Evolutionary conservation across 352 stramenopile genomes (phyloP).

Genomic region (Aphanomyces stellatus): DNA sequence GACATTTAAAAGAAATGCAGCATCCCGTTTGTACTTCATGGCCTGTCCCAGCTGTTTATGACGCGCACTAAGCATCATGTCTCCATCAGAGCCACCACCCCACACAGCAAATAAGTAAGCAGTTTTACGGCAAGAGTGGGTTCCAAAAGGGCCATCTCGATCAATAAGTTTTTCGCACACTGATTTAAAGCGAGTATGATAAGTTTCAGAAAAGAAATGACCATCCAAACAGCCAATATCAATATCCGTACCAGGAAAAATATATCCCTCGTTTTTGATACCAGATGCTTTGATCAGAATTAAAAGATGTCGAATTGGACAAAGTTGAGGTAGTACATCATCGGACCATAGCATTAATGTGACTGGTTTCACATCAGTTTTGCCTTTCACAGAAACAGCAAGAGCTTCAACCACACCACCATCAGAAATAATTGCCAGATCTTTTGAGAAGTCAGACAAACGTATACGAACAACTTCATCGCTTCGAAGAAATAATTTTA

Average conservation of each 20-base stretch:
- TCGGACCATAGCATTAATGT: conserved; percentile 7
- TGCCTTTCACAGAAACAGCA: not conserved
- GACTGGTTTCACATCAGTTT: not conserved
- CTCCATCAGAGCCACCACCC: not conserved
- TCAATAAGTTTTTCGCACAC: not conserved
- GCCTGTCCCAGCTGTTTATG: not conserved
- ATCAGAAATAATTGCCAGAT: conserved; percentile 4
- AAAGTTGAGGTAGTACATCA: not conserved
- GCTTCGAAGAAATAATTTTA: not conserved
- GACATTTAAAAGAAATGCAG: not conserved
- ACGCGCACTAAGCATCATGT: not conserved
- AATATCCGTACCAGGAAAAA: not conserved
- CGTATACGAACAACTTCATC: not conserved
- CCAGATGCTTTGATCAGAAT: not conserved
- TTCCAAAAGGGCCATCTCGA: conserved; percentile 1
- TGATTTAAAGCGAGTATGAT: not conserved
- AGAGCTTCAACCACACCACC: not conserved
- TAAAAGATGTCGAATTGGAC: conserved; percentile 2
- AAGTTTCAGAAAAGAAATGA: not conserved
- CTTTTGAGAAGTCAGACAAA: not conserved
- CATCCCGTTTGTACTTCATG: conserved; percentile 1
- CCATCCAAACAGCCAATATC: not conserved
- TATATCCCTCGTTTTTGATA: not conserved
- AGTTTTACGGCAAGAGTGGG: conserved; percentile 4
- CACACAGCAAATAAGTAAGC: conserved; percentile 2